Base-by-base conservation (phyloP, 768 basidiomycete species). In the Gymnopilus dilepis region DNA sequence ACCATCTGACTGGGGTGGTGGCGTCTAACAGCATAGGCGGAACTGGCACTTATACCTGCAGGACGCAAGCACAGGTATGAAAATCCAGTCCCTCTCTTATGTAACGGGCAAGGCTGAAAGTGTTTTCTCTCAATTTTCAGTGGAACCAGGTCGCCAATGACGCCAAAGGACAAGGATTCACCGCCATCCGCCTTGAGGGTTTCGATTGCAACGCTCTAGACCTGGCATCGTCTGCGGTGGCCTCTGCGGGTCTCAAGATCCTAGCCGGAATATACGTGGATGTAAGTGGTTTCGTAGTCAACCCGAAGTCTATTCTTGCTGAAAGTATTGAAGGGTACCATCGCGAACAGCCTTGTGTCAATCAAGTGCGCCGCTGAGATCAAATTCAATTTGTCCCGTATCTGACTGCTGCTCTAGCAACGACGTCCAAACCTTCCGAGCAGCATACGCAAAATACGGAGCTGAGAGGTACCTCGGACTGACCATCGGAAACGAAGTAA, bases 121-220 rank as follows among this genome's bases (percentile, higher is more conserved):
- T 2, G 7, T 0, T 1, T 17, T 41, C 38, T 43, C 19, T 48
- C 33, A n/a, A n/a, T n/a, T n/a, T n/a, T n/a, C n/a, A 79, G 77
- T 79, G 78, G 78, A 78, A 76, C 56, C 43, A 65, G 11, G 40
- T 79, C 9, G 77, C 77, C 7, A 69, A 58, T 15, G 67, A 73
- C 30, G 76, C 76, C 6, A 72, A 64, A 57, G 59, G 57, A 22
- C 58, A 70, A 31, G 78, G 77, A 4, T 78, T 79, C 67, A 64
- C 58, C 7, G 66, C 77, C 8, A 74, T 79, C 60, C 74, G 76
- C 31, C 74, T 80, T 42, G 53, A 71, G 3, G 78, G 75, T 15
- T 78, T 80, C 56, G 78, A 80, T 47, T 79, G 78, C 57, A 70
- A 77, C 56, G 76, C 78, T 17, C 65, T 80, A 7, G 73, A 75